A percentile compares a stretch with the other conserved stretches of the same genome.
Conservation (phyloP, 257 asterid genomes). For the Solanum habrochaites region DNA sequence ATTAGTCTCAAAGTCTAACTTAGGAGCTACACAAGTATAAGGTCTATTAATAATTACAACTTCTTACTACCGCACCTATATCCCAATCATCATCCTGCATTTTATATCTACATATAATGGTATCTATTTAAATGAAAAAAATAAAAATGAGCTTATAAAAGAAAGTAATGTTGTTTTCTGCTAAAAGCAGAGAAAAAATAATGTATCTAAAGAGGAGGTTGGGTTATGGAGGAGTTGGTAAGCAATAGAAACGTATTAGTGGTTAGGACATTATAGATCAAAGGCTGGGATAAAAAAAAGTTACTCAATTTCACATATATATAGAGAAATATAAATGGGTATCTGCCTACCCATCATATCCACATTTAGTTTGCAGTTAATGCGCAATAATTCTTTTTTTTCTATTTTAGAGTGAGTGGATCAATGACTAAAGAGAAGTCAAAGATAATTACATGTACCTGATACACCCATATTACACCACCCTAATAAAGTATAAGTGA, state of each 20-base stretch:
- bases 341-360: neutral
- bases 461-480: too few species aligned
- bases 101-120: neutral
- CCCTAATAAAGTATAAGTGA: too few species aligned
- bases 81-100: too few species aligned
- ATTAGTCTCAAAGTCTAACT: too few species aligned
- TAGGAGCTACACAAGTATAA: too few species aligned
- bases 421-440: neutral
- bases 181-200: neutral
- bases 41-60: too few species aligned
- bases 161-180: neutral
- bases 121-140: neutral
- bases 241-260: neutral
- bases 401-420: neutral
- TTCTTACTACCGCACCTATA: too few species aligned
- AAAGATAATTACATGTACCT: too few species aligned
- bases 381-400: neutral
- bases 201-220: neutral
- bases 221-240: neutral
- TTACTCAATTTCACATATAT: neutral
- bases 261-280: neutral
- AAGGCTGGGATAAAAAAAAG: neutral
- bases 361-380: neutral
- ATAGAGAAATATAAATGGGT: neutral
- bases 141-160: neutral